phyloP scores from a whole-genome alignment of 192 early-diverging fungal species.

The Phycomyces blakesleeanus region DNA sequence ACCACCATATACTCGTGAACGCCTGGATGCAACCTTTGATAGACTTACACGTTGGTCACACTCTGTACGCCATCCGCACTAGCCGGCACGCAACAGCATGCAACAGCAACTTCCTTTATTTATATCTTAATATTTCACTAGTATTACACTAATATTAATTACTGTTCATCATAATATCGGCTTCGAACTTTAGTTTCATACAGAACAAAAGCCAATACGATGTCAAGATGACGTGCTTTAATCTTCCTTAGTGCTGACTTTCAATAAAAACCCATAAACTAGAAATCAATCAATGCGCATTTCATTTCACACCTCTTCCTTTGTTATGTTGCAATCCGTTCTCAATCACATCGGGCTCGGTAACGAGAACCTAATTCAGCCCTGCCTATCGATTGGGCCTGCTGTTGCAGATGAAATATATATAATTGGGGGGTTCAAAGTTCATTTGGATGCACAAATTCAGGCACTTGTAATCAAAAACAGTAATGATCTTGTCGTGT shows the following conservation, averaged over 20 bases:
- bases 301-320: slow-evolving; percentile 1
- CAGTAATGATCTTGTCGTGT: slow-evolving; percentile 14
- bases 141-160: too few relatives aligned
- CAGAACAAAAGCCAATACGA: too few relatives aligned
- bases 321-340: slow-evolving; percentile 18
- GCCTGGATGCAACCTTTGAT: neutral
- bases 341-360: slow-evolving; percentile 21
- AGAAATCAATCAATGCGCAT: neutral
- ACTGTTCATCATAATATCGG: too few relatives aligned
- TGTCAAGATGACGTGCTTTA: too few relatives aligned
- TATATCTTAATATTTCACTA: too few relatives aligned
- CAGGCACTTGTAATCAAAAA: slow-evolving; percentile 19
- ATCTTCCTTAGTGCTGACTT: too few relatives aligned
- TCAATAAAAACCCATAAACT: too few relatives aligned
- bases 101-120: too few relatives aligned
- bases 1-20: neutral
- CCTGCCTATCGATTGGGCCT: slow-evolving; percentile 30
- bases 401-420: slow-evolving; percentile 21
- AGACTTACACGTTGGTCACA: neutral
- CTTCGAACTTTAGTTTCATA: too few relatives aligned
- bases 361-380: slow-evolving; percentile 20
- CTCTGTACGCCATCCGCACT: neutral
- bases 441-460: slow-evolving; percentile 16
- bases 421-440: slow-evolving; percentile 19
- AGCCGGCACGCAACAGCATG: too few relatives aligned